These are phyloP conservation scores for Cercospora beticola DNA, from an alignment of 2,329 filamentous ascomycete genomes.

Conservation along the genomic window DNA sequence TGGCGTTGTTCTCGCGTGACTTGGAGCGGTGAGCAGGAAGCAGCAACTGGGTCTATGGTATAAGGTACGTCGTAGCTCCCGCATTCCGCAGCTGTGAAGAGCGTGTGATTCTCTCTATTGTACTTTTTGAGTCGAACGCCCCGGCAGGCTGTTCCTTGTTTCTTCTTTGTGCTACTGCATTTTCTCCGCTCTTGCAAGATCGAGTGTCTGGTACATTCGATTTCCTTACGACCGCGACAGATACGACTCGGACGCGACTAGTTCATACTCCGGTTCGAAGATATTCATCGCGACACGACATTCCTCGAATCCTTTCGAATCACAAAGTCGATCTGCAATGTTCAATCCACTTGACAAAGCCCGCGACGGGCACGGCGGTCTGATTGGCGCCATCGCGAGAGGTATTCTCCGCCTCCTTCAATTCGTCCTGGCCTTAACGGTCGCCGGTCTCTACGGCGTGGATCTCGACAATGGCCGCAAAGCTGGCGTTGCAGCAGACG, in stretches of 20 bases:
- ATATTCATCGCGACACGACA: background rate
- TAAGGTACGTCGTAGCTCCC: background rate
- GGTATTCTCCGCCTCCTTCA: constrained; percentile 69
- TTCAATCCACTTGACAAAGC: constrained; percentile 34
- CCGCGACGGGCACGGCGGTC: constrained; percentile 30
- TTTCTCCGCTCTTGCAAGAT: background rate
- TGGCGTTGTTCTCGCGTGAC: background rate
- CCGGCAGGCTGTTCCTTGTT: background rate
- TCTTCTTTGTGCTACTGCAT: background rate
- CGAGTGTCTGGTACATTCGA: constrained; percentile 20
- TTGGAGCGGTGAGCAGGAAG: background rate
- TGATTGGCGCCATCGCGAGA: constrained; percentile 53
- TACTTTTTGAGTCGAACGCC: background rate
- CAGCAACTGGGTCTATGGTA: background rate
- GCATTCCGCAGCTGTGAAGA: background rate
- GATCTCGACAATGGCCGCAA: constrained; percentile 61
- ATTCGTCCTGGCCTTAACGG: constrained; percentile 72
- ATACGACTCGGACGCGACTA: background rate
- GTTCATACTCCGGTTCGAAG: background rate
- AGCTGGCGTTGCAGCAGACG: constrained; percentile 54
- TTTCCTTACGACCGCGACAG: background rate
- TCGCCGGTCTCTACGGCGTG: constrained; percentile 74
- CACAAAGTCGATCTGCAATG: background rate
- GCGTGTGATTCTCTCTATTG: background rate
- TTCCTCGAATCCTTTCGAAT: background rate